Evolutionary conservation across 2,329 filamentous ascomycete genomes (phyloP), one percentile per base, ranked within the genome.

Genomic region (Corinectria fuckeliana): DNA sequence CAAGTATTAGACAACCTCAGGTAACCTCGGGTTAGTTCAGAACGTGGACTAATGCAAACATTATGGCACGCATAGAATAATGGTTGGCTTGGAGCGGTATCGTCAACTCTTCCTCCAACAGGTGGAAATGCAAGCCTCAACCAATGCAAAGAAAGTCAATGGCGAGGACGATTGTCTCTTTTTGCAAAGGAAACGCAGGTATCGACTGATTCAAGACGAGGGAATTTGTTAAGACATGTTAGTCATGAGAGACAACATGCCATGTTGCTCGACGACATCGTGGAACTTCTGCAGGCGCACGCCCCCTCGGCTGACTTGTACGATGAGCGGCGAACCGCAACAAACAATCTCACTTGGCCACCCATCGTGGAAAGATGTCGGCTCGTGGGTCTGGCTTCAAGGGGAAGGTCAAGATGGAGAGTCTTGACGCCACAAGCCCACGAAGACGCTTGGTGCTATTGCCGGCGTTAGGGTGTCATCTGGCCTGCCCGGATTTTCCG

Each of bases 201-300:
- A 61, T 56, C 39, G 41, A 54, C 45, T 65, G 67, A 66, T 65
- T 65, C 64, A 56, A 47, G 42, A 36, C 47, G 38, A 49, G 20
- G 47, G 58, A 50, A 45, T 57, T 48, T 36, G 56, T 56, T 52
- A 41, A 67, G 44, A 36, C 52, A 20, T 42, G 51, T 16, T 55
- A 67, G 63, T 69, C 63, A 68, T 61, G 64, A 57, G 56, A 65
- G 49, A 59, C 34, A 55, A 55, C 54, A 57, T 60, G 44, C 47
- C 51, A 67, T 61, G 47, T 61, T 47, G 42, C 56, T 56, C 50
- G 14, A 59, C 57, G 49, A 50, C 28, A 48, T 49, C 21, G 58
- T 60, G 50, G 56, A 48, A 65, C 67, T 48, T 51, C 57, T 66
- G 67, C 67, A 69, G 64, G 64, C 63, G 64, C 58, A 67, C 64